Evolutionary conservation across 306 rosid genomes (phyloP), one percentile per base, ranked within the genome.

Genomic region (Ceratonia siliqua): DNA sequence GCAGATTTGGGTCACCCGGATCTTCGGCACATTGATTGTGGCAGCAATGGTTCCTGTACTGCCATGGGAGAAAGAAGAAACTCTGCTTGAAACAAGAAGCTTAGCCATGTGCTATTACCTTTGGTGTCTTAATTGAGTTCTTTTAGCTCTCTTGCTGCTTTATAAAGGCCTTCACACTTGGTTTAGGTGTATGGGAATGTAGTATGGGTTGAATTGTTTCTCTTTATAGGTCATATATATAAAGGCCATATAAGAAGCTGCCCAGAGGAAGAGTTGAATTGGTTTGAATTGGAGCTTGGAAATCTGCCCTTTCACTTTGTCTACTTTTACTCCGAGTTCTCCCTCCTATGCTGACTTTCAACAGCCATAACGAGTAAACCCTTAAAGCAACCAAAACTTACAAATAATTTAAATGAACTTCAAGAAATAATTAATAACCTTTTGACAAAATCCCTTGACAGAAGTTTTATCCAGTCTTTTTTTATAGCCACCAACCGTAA

Each of bases 301-400:
- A 75, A 36, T 55, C 49, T 55, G 68, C 11, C 48, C 49, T 43
- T 70, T 69, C 69, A 17, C 28, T 35, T 75, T 66, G 79, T 57
- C 76, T 43, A 36, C 27, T 68, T 79, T 48, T 56, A 25, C 35
- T 18, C 43, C 30, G 68, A 63, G 65, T 56, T 50, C 67, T 17
- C 78, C 59, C 17, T 41, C 75, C 70, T 76, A 63, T 70, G 72
- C 79, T 84, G 89, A 88, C 90, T 88, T 84, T 80, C 78, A 69
- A 84, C 76, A 35, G 52, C 80, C 72, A 62, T 58, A 84, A 59
- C 87, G 84, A 85, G 90, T 88, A 62, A 77, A 72, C 69, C 59
- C 41, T 68, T 18, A 15, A 41, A 48, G 21, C 65, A 18, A 22
- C 21, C 46, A 65, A 76, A 30, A 53, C 21, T 69, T 14, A 0